Evolutionary conservation across 495 filamentous ascomycete species (phyloP), one percentile per base, ranked within the genome.

Genomic region (Talaromyces liani): DNA sequence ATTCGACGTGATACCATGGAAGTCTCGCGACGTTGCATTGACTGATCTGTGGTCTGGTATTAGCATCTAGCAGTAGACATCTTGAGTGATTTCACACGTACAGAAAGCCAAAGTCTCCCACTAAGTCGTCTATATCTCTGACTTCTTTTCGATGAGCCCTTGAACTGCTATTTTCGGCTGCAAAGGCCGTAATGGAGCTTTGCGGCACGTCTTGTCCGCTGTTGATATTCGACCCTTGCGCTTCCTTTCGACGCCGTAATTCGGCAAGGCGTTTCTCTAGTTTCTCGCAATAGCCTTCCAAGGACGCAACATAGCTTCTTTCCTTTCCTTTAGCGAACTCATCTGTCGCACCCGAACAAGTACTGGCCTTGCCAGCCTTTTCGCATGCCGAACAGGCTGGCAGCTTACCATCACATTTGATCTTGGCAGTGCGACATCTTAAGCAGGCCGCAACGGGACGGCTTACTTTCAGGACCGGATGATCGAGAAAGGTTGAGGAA

Each of bases 321-420:
- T 98, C 93, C 75, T 96, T 97, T 27, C 93, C 93, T 63, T 89
- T 85, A 14, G 93, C 92, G 73, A 97, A 96, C 73, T 96, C 90
- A 70, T 97, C 93, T 64, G 91, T 96, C 2, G 92, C 91, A 41
- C 91, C 90, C n/a, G 92, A 93, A 72, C 93, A 98, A 65, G 91
- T 90, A 66, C 80, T 84, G 49, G 87, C 85, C 61, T 88, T 89
- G 47, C 90, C 90, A 7, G 88, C 88, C 71, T 89, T 89, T 71
- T 96, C 93, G 68, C 93, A 97, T 24, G 93, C 92, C 16, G 91
- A 92, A 70, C 93, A 98, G 20, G 92, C 90, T 14, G 93, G 93
- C 18, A 98, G 80, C 71, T 96, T 96, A 60, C 92, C 92, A 77
- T 98, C 93, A 66, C 93, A 98, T 83, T 88, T 96, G 72, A 96